Evolutionary conservation across 257 asterid species (phyloP).

Genomic region (Primulina huaijiensis): DNA sequence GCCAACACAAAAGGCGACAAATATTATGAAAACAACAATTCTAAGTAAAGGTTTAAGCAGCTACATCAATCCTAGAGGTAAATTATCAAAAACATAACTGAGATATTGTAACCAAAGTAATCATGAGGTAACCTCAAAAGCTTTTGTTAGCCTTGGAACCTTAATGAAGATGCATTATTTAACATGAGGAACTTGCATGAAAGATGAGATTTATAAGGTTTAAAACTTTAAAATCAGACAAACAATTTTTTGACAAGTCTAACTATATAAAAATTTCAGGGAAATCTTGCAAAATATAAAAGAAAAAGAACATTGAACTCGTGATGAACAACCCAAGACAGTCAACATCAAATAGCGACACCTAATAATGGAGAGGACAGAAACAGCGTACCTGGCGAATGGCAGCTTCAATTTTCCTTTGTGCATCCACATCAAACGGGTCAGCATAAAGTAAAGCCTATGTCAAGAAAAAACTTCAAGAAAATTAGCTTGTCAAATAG

Average conservation of each 20-base stretch:
- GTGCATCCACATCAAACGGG: conserved; percentile 98
- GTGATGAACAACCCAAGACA: background rate
- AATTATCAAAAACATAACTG: background rate
- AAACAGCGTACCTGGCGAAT: conserved; percentile 75
- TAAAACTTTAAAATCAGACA: background rate
- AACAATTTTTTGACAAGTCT: conserved; percentile 1
- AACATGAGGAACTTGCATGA: background rate
- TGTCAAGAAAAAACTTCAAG: conserved; percentile 15
- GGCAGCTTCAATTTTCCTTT: conserved; percentile 87
- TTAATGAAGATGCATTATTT: background rate
- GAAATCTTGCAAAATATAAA: conserved; percentile 7
- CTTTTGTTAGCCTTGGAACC: background rate
- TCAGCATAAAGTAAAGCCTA: conserved; percentile 93
- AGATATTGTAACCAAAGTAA: background rate
- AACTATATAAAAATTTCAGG: conserved; percentile 12
- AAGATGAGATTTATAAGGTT: background rate
- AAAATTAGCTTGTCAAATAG: conserved; percentile 14
- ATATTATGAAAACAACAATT: background rate
- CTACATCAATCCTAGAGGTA: conserved; percentile 3
- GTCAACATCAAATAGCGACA: conserved; percentile 19
- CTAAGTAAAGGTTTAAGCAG: background rate
- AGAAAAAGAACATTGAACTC: background rate
- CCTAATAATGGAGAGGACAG: conserved; percentile 13
- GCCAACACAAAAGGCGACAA: conserved; percentile 6
- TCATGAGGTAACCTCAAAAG: background rate